A percentile compares a stretch with the other conserved stretches of the same genome.
These are phyloP conservation scores for Alternaria longipes DNA, from an alignment of 2,329 filamentous ascomycete species.

Conservation along the genomic window DNA sequence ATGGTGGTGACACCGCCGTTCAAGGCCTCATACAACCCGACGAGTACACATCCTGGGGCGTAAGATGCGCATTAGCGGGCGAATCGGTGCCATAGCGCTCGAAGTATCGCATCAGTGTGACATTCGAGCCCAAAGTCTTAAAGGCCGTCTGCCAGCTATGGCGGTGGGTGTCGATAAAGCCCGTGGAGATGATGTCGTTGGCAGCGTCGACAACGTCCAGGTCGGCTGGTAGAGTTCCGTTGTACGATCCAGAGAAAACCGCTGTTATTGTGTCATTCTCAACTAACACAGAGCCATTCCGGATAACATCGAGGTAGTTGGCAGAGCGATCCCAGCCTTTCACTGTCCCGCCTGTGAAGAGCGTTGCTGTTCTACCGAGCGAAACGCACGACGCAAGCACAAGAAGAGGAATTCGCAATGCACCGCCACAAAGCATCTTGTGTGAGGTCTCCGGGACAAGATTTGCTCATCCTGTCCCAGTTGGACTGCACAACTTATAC, in stretches of 20 bases:
- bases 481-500: slow-evolving; percentile 10
- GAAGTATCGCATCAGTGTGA: slow-evolving; percentile 43
- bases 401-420: slow-evolving; percentile 1
- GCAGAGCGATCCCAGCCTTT: slow-evolving; percentile 53
- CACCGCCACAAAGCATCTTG: slow-evolving; percentile 3
- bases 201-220: slow-evolving; percentile 56
- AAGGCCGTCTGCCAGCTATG: slow-evolving; percentile 62
- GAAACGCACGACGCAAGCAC: slow-evolving; percentile 8
- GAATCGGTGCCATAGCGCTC: slow-evolving; percentile 21
- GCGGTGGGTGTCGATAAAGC: slow-evolving; percentile 67
- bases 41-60: slow-evolving; percentile 35
- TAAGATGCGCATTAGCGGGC: slow-evolving; percentile 12
- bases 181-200: slow-evolving; percentile 62
- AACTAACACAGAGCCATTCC: slow-evolving; percentile 55
- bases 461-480: neutral
- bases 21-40: slow-evolving; percentile 59
- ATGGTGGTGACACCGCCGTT: slow-evolving; percentile 63
- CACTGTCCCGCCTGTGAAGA: slow-evolving; percentile 49
- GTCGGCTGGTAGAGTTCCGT: slow-evolving; percentile 27
- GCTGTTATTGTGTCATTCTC: slow-evolving; percentile 50
- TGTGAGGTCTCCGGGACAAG: neutral
- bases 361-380: slow-evolving; percentile 8
- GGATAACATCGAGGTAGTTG: slow-evolving; percentile 51
- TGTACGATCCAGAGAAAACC: slow-evolving; percentile 16
- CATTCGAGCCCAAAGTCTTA: slow-evolving; percentile 64